Evolutionary conservation across 2,329 filamentous ascomycete species (phyloP).

Genomic region (Chalaropsis thielavioides): DNA sequence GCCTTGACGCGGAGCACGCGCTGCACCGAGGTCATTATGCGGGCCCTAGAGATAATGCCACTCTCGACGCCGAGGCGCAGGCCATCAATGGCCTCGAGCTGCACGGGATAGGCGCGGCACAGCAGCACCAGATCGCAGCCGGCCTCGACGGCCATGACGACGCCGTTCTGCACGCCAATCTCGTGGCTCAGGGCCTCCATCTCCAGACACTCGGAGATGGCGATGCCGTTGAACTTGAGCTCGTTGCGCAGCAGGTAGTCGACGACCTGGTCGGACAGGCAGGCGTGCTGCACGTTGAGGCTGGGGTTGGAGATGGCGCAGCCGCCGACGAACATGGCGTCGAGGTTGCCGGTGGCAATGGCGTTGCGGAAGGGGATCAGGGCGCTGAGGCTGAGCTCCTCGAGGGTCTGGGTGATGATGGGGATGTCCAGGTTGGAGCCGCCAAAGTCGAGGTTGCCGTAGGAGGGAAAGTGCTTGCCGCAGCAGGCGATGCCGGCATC

Average conservation of each 20-base stretch:
- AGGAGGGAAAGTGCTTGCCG: conserved; percentile 93
- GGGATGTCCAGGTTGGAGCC: conserved; percentile 84
- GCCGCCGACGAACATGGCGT: conserved; percentile 91
- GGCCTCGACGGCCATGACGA: conserved; percentile 93
- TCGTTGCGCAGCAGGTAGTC: conserved; percentile 80
- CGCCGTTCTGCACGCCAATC: conserved; percentile 91
- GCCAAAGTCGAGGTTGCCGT: conserved; percentile 86
- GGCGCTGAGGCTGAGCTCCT: conserved; percentile 83
- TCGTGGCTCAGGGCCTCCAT: conserved; percentile 95
- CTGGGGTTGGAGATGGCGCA: conserved; percentile 84
- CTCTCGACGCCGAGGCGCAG: conserved; percentile 82
- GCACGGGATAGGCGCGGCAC: conserved; percentile 74
- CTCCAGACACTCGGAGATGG: conserved; percentile 87
- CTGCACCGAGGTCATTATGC: conserved; percentile 66
- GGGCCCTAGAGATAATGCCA: conserved; percentile 66
- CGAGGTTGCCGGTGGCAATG: conserved; percentile 63
- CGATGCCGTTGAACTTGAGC: conserved; percentile 78
- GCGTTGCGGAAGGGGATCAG: conserved; percentile 85
- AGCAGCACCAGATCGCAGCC: conserved; percentile 85
- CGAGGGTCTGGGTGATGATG: conserved; percentile 86
- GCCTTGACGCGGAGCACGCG: conserved; percentile 70
- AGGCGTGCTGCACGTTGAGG: conserved; percentile 91
- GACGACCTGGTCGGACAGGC: conserved; percentile 82
- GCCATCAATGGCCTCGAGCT: conserved; percentile 82
- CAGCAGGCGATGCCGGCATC: conserved; percentile 80